Base-by-base conservation (phyloP, 1,284 basidiomycete species). In the Stygiomarasmius scandens region DNA sequence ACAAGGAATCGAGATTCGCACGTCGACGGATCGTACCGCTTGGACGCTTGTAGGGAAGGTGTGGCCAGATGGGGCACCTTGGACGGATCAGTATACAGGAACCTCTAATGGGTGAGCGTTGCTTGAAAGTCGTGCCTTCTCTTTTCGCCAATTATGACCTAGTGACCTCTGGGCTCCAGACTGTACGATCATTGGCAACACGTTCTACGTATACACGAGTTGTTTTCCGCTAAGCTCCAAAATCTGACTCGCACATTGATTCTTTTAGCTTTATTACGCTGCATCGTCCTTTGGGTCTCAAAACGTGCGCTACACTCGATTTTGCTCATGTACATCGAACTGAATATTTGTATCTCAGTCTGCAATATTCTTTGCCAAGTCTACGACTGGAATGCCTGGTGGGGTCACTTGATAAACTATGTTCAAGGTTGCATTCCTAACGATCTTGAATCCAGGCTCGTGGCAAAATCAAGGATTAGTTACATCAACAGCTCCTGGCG, bases 81-180 rank as follows among this genome's bases (percentile, higher is more conserved):
- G 81, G 75, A 82, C 82, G 2, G 76, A 83, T 58, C 41, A 67
- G 36, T 84, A 77, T 63, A 84, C 81, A n/a, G 74, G 73, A 16
- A 78, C 71, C 0, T 69, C 71, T 1, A 80, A 84, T 58, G 82
- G 81, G 77, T 79, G 59, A 56, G 66, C 63, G 14, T 24, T 16
- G 10, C 6, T 19, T 3, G 3, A 25, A 14, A 29, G 16, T 16
- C 19, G 43, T 43, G 14, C 27, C 20, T 46, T 34, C n/a, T 20
- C 24, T 54, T 32, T 16, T 24, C 55, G 32, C 54, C 11, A 41
- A 41, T 19, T 5, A 41, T 41, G 38, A 16, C 5, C 6, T n/a
- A 78, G 75, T 16, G 66, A 69, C 27, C 63, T 82, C 2, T 83
- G 82, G 82, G 82, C 81, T 0, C 82, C 82, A 1, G 82, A 84